Conservation (phyloP, 805 yeast genomes). For the Cyberlindnera xylosilytica region DNA sequence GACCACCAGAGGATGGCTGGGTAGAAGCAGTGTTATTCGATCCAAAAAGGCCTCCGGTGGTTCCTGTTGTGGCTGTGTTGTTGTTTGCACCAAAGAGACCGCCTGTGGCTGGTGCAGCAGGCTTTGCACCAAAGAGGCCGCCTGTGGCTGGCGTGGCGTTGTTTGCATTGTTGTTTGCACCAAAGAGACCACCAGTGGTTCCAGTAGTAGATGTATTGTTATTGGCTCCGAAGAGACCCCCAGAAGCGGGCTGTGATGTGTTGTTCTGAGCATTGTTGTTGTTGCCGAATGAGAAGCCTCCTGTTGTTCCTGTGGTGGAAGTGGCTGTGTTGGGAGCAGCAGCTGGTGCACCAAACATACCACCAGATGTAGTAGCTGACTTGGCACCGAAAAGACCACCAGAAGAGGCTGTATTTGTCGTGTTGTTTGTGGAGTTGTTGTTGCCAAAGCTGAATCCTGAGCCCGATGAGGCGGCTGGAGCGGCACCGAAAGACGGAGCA, state of each 20-base stretch:
- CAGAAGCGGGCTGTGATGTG: background rate
- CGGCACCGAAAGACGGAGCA: constrained; percentile 15
- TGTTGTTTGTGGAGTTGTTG: constrained; percentile 5
- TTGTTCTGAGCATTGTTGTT: constrained; percentile 18
- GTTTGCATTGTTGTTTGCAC: constrained; percentile 18
- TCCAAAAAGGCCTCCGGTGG: constrained; percentile 14
- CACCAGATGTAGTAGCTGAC: constrained; percentile 13
- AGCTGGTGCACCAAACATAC: constrained; percentile 11
- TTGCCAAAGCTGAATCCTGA: constrained; percentile 22
- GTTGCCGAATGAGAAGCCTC: constrained; percentile 1
- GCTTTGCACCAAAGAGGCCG: constrained; percentile 34
- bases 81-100: constrained; percentile 31
- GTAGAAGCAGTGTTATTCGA: constrained; percentile 3
- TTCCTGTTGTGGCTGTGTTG: constrained; percentile 14
- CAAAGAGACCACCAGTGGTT: constrained; percentile 31
- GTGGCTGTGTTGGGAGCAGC: constrained; percentile 14
- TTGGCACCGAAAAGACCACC: constrained; percentile 17
- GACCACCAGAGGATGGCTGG: constrained; percentile 9
- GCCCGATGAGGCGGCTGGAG: constrained; percentile 13
- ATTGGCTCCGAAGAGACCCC: constrained; percentile 22
- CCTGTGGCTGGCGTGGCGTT: constrained; percentile 24
- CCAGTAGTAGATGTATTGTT: constrained; percentile 7
- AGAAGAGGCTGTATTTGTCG: constrained; percentile 3
- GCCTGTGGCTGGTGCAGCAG: constrained; percentile 16
- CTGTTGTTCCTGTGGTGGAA: background rate